These are phyloP conservation scores for Rhododendron henanense DNA, from an alignment of 148 eudicot species.

Conservation along the genomic window DNA sequence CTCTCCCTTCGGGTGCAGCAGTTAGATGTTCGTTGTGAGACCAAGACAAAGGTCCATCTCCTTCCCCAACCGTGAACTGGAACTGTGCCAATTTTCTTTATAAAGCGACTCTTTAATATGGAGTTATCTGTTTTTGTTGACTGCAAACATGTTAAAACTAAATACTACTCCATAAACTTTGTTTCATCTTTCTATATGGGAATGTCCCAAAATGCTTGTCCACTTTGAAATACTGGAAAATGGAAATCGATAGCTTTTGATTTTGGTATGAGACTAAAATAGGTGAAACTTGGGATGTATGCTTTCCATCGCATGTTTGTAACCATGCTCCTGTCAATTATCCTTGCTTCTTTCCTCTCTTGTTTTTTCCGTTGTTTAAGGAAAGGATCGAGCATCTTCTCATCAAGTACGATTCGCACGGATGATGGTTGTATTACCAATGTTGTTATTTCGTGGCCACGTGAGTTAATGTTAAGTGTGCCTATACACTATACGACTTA, in stretches of 20 bases:
- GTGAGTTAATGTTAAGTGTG: background rate
- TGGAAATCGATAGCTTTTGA: background rate
- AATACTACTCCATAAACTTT: background rate
- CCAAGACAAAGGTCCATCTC: conserved; percentile 26
- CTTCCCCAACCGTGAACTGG: background rate
- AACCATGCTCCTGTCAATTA: background rate
- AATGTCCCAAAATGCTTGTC: background rate
- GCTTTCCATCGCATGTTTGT: background rate
- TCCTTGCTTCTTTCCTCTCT: background rate
- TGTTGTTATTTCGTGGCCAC: background rate
- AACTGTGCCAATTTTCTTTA: background rate
- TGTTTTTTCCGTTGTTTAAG: background rate
- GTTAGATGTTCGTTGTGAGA: conserved; percentile 33
- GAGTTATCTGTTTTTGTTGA: background rate
- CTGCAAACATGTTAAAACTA: background rate
- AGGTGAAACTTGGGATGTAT: background rate
- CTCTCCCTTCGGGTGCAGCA: conserved; percentile 39
- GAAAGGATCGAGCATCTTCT: background rate
- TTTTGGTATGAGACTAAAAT: background rate
- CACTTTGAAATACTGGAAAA: background rate
- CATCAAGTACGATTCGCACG: background rate
- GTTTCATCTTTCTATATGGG: background rate
- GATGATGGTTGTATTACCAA: background rate
- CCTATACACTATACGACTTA: background rate
- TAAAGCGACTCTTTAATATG: background rate